A percentile compares a stretch with the other conserved stretches of the same genome.
phyloP scores from a whole-genome alignment of 169 alveolate species.

The Plasmodium vinckei region DNA sequence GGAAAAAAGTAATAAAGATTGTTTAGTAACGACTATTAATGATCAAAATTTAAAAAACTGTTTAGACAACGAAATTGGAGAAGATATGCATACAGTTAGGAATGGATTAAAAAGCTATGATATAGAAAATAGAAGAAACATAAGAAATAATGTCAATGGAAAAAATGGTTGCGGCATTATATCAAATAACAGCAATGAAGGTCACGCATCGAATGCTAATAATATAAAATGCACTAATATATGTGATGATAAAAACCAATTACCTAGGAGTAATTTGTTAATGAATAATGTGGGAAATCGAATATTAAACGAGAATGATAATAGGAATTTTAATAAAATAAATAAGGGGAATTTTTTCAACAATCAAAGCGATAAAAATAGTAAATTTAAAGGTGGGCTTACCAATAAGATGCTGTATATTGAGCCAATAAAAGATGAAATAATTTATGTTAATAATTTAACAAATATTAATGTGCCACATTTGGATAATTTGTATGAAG shows the following conservation, averaged over 20 bases:
- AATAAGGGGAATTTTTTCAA: neutral
- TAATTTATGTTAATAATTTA: neutral
- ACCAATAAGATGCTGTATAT: neutral
- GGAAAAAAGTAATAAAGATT: neutral
- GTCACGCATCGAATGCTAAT: neutral
- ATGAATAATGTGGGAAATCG: conserved; percentile 1
- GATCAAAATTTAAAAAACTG: conserved; percentile 10
- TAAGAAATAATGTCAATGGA: neutral
- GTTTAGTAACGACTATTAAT: neutral
- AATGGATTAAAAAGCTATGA: conserved; percentile 4
- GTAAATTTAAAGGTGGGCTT: neutral
- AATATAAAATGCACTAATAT: conserved; percentile 10
- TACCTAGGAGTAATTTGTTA: conserved; percentile 1
- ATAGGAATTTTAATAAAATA: neutral
- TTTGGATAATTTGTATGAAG: neutral
- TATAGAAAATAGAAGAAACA: conserved; percentile 1
- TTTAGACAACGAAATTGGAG: neutral
- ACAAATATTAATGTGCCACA: neutral
- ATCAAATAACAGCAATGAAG: neutral
- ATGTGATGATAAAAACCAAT: neutral
- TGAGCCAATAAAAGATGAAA: conserved; percentile 6
- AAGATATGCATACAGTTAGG: conserved; percentile 3
- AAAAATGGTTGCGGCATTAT: neutral
- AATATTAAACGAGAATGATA: neutral
- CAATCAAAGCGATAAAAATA: neutral